Percentiles rank a stretch among this genome's conserved stretches.
Conservation (phyloP, 352 stramenopile genomes). For the Pythium phragmiticola region DNA sequence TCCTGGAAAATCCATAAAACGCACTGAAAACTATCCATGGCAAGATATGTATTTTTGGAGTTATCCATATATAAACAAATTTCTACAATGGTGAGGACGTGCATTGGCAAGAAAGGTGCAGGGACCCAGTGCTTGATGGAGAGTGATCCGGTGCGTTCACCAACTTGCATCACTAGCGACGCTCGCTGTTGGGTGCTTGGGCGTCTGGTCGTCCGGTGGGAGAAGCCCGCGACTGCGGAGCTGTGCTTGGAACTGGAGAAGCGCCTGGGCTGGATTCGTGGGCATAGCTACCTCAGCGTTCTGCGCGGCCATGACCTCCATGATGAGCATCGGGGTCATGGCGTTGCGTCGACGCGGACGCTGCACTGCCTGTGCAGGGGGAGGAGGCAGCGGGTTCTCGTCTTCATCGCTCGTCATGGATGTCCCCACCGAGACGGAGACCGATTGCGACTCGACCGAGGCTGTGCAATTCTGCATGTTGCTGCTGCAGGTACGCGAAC, state of each 20-base stretch:
- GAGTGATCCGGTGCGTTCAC: background rate
- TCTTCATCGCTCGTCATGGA: conserved; percentile 19
- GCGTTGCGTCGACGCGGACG: conserved; percentile 50
- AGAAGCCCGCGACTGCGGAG: conserved; percentile 25
- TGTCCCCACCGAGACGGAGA: conserved; percentile 21
- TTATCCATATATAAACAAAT: conserved; percentile 2
- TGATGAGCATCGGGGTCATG: conserved; percentile 45
- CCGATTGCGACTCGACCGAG: background rate
- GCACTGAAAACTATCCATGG: background rate
- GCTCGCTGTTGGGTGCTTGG: background rate
- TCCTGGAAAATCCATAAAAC: background rate
- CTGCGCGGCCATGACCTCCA: conserved; percentile 44
- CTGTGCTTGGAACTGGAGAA: conserved; percentile 37
- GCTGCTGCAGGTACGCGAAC: conserved; percentile 3
- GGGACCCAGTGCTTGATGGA: background rate
- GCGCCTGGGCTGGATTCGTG: conserved; percentile 30
- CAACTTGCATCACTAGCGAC: background rate
- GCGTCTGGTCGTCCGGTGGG: conserved; percentile 6
- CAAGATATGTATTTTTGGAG: conserved; percentile 3
- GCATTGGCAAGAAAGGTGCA: no score
- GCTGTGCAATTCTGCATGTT: background rate
- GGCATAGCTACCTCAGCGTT: conserved; percentile 42
- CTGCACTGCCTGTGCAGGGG: conserved; percentile 14
- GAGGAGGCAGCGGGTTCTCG: conserved; percentile 6
- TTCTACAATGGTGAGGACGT: background rate